Evolutionary conservation across 1,284 basidiomycete species (phyloP).

Genomic region (Papiliotrema terrestris): DNA sequence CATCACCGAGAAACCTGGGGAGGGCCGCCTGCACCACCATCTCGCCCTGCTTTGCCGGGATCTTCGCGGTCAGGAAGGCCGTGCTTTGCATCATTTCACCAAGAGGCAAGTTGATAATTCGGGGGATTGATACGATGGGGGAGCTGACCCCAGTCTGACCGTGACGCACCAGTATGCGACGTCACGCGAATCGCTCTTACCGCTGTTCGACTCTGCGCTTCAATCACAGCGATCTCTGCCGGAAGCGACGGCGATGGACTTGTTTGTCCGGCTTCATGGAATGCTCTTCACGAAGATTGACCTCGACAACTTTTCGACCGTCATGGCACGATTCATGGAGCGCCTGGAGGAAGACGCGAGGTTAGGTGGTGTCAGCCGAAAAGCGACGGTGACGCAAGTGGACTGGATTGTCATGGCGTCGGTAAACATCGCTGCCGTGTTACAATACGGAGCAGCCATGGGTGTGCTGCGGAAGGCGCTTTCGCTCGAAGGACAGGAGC

Average conservation of each 20-base stretch:
- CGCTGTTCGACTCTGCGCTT: conserved; percentile 71
- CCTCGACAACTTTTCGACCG: conserved; percentile 80
- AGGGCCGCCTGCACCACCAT: conserved; percentile 90
- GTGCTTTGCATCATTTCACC: conserved; percentile 86
- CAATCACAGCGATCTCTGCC: conserved; percentile 67
- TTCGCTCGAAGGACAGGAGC: conserved; percentile 41
- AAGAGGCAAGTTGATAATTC: conserved; percentile 65
- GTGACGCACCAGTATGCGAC: conserved; percentile 79
- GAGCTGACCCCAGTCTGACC: conserved; percentile 63
- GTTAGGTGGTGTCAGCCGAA: conserved; percentile 55
- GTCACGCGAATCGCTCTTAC: conserved; percentile 80
- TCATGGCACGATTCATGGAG: conserved; percentile 79
- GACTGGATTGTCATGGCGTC: conserved; percentile 96
- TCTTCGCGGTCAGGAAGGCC: conserved; percentile 75
- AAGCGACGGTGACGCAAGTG: conserved; percentile 60
- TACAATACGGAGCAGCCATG: conserved; percentile 82
- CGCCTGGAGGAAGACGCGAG: conserved; percentile 63
- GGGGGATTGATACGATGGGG: neutral
- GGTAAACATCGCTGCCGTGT: conserved; percentile 72
- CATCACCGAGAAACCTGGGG: conserved; percentile 80
- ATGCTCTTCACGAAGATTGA: conserved; percentile 94
- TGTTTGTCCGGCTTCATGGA: conserved; percentile 89
- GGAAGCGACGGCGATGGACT: conserved; percentile 71
- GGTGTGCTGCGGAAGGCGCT: conserved; percentile 63
- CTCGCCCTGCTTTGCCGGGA: conserved; percentile 84